These are phyloP conservation scores for Loxodes magnus DNA, from an alignment of 73 alveolate species.

Conservation along the genomic window DNA sequence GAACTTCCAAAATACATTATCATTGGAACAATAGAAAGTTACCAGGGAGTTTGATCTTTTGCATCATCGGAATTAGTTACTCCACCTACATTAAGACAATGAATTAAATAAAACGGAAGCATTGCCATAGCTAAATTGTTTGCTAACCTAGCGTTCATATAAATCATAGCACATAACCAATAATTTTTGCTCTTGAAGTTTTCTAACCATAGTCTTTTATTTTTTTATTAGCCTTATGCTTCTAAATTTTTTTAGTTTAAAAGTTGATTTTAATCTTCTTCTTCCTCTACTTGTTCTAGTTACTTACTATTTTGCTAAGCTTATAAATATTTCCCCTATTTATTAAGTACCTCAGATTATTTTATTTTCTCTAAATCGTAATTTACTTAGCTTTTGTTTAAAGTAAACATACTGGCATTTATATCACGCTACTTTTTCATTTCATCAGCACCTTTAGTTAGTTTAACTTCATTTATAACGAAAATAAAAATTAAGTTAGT, in stretches of 20 bases:
- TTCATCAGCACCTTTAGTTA: constrained; percentile 17
- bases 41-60: constrained; percentile 38
- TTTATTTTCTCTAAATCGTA: not conserved
- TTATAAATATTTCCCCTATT: not conserved
- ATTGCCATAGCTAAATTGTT: constrained; percentile 62
- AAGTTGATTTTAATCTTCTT: not conserved
- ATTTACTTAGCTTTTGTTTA: not conserved
- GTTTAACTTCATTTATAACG: constrained; percentile 24
- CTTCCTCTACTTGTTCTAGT: too few species aligned
- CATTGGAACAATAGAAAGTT: constrained; percentile 59
- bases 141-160: constrained; percentile 60
- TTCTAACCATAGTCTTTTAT: constrained; percentile 39
- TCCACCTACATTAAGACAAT: constrained; percentile 33
- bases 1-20: constrained; percentile 45
- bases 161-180: constrained; percentile 53
- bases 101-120: constrained; percentile 44
- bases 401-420: not conserved
- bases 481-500: constrained; percentile 19
- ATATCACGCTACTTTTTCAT: constrained; percentile 1
- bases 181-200: constrained; percentile 41
- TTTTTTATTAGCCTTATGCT: not conserved
- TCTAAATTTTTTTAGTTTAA: not conserved
- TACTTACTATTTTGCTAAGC: too few species aligned
- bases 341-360: not conserved
- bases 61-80: constrained; percentile 31